Evolutionary conservation across 805 yeast genomes (phyloP).

Genomic region (Saccharomycopsis sp.): DNA sequence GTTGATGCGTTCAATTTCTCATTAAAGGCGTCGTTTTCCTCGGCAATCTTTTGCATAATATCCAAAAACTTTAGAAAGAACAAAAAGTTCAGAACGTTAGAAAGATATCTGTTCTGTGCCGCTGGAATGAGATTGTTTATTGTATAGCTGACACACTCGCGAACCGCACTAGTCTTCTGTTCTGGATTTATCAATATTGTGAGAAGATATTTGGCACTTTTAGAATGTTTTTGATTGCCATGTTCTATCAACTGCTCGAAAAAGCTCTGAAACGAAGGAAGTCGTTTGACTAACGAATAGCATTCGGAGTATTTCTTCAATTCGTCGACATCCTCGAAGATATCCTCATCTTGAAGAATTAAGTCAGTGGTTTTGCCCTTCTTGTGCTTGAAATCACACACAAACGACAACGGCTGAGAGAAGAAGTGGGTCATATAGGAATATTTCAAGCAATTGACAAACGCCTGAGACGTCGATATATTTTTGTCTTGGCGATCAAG

Average conservation of each 20-base stretch:
- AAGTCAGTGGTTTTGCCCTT: too few species aligned
- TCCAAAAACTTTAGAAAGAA: conserved; percentile 7
- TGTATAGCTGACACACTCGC: background rate
- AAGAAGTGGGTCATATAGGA: conserved; percentile 15
- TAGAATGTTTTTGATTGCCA: background rate
- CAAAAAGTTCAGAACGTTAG: background rate
- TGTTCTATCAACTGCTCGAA: conserved; percentile 1
- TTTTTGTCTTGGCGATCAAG: background rate
- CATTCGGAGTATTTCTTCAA: background rate
- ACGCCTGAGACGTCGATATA: background rate
- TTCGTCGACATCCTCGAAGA: too few species aligned
- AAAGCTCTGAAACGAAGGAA: conserved; percentile 14
- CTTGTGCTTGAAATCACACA: background rate
- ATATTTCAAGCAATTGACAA: conserved; percentile 11
- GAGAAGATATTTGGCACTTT: background rate
- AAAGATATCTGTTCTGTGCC: background rate
- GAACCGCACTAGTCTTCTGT: background rate
- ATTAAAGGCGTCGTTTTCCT: conserved; percentile 2
- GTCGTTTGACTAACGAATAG: background rate
- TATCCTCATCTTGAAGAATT: too few species aligned
- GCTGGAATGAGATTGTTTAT: conserved; percentile 3
- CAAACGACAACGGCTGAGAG: conserved; percentile 4
- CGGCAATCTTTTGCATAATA: conserved; percentile 5
- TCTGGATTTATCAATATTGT: background rate
- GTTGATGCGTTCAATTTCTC: background rate